Conservation (phyloP, 495 filamentous ascomycete genomes). For the Staphylotrichum longicolle region DNA sequence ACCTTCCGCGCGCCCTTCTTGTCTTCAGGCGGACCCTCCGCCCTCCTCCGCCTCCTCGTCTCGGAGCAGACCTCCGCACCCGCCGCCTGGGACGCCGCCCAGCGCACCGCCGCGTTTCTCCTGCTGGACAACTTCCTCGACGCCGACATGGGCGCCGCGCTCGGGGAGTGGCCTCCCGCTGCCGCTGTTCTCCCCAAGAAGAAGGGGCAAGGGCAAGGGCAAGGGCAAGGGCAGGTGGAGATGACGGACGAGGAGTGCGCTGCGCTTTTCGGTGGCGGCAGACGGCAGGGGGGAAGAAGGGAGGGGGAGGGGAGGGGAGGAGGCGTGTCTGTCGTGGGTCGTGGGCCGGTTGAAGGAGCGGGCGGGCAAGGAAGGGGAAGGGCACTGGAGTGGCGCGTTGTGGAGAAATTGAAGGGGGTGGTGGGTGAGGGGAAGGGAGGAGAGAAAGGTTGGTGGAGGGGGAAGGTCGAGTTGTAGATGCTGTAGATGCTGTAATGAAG, state of each 20-base stretch:
- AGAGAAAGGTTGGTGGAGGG: conserved; percentile 25
- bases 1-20: not conserved
- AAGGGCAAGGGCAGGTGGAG: not conserved
- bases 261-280: conserved; percentile 5
- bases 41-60: not conserved
- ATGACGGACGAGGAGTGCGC: conserved; percentile 32
- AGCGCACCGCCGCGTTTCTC: conserved; percentile 49
- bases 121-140: conserved; percentile 61
- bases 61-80: no score
- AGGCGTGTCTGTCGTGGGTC: conserved; percentile 45
- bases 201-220: no score
- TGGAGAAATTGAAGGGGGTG: conserved; percentile 4
- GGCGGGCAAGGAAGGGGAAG: conserved; percentile 19
- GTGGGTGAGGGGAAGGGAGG: not conserved
- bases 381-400: conserved; percentile 38
- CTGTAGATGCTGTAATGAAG: no score
- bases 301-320: conserved; percentile 27
- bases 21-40: no score
- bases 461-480: conserved; percentile 6
- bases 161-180: conserved; percentile 47
- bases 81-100: conserved; percentile 13
- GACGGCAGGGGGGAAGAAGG: conserved; percentile 10
- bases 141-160: conserved; percentile 53
- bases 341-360: conserved; percentile 29
- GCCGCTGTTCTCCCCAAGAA: no score